Evolutionary conservation across 768 basidiomycete species (phyloP).

Genomic region (Russula ochroleuca): DNA sequence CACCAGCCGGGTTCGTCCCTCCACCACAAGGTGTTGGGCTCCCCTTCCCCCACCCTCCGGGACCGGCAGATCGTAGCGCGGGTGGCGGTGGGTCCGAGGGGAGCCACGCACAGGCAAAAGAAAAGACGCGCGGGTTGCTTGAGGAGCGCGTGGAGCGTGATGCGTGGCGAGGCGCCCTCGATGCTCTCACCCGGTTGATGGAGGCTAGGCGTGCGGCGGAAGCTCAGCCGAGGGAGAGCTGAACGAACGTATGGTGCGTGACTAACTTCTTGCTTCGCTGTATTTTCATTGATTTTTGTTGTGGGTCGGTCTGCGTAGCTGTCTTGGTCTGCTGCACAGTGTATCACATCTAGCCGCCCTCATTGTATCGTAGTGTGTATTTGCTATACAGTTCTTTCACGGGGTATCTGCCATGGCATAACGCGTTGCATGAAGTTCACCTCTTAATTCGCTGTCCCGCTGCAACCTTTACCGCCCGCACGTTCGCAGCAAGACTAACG

Average conservation of each 20-base stretch:
- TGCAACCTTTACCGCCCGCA: neutral
- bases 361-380: neutral
- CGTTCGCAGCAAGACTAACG: neutral
- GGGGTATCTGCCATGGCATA: neutral
- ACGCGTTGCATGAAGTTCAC: neutral
- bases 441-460: neutral
- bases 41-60: constrained; percentile 48
- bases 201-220: constrained; percentile 7
- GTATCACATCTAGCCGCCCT: neutral
- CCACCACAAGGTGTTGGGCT: constrained; percentile 76
- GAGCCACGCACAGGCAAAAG: neutral
- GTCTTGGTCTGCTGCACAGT: neutral
- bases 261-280: neutral
- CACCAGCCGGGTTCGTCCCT: constrained; percentile 65
- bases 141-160: constrained; percentile 72
- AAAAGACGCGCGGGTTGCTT: constrained; percentile 59
- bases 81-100: constrained; percentile 20
- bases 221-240: neutral
- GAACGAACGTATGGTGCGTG: neutral
- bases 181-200: constrained; percentile 45
- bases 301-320: neutral
- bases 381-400: neutral
- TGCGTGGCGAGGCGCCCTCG: constrained; percentile 71
- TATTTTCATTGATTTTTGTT: neutral
- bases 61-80: constrained; percentile 28